These are phyloP conservation scores for Cajanus cajan DNA, from an alignment of 306 rosid species.

Conservation along the genomic window DNA sequence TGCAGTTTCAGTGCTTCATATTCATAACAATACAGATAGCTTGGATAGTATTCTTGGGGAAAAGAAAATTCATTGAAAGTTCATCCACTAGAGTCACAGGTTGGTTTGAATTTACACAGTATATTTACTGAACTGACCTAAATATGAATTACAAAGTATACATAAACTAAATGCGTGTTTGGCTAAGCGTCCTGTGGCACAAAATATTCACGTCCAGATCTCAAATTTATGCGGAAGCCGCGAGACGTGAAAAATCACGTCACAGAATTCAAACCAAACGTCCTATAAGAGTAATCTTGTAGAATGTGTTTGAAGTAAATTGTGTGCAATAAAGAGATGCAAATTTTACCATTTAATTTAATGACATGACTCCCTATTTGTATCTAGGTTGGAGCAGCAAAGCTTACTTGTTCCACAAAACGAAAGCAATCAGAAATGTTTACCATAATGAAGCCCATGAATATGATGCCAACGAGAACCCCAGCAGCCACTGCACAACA, in stretches of 20 bases:
- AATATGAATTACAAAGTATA: neutral
- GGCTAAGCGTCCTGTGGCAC: too few relatives aligned
- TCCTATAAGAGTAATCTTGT: neutral
- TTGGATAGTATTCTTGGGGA: neutral
- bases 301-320: neutral
- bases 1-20: neutral
- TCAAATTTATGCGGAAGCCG: too few relatives aligned
- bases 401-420: slow-evolving; percentile 10
- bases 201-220: too few relatives aligned
- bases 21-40: neutral
- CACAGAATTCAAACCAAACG: too few relatives aligned
- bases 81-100: neutral
- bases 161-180: too few relatives aligned
- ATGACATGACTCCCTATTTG: neutral
- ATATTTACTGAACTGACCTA: neutral
- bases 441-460: slow-evolving; percentile 40
- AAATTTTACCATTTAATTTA: neutral
- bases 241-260: too few relatives aligned
- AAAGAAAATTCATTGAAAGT: neutral
- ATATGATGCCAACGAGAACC: slow-evolving; percentile 43
- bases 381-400: slow-evolving; percentile 45
- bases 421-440: slow-evolving; percentile 36
- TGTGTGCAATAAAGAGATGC: neutral
- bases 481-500: slow-evolving; percentile 48
- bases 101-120: neutral